Base-by-base conservation (phyloP, 768 basidiomycete species). In the Rhodotorula graminis region DNA sequence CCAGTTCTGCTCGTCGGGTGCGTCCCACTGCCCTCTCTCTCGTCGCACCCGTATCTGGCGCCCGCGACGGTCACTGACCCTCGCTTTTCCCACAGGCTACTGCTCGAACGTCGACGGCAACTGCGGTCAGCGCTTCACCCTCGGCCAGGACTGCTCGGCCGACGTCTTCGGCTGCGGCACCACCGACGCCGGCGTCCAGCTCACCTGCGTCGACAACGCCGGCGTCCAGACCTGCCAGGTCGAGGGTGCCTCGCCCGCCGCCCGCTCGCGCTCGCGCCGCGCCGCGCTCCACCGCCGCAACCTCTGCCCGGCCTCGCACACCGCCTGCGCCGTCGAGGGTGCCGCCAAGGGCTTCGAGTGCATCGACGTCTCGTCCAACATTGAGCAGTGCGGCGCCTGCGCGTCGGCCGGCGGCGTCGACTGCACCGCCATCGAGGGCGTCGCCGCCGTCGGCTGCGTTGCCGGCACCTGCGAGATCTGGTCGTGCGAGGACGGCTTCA, bases 321-420 rank as follows among this genome's bases (percentile, higher is more conserved):
- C 61, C 31, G 65, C 70, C 5, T 71, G 70, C 65, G 2, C 55
- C 4, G 49, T 67, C 50, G 33, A 33, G 31, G 59, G 59, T 37
- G 37, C 37, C 37, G 19, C 49, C 37, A n/a, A 42, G 33, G 66
- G 66, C 58, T 67, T 67, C 42, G 66, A 67, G 66, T 67, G 66
- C 66, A 61, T 67, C 40, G 66, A 67, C 59, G 31, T 37, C 59
- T 27, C 59, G 61, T 58, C 61, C 46, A 69, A 62, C 61, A 49
- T 62, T 25, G 61, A 62, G 61, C 66, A 67, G 58, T 74, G 69
- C 58, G 73, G 73, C 56, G 73, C 65, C 29, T 74, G 73, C 66
- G 61, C 65, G 23, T 29, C 44, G 27, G 9, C 29, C 11, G 65
- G 66, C 37, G 73, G 73, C 19, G 64, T 62, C 19, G 73, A 75